Evolutionary conservation across 345 rosid species (phyloP), one percentile per base, ranked within the genome.

Genomic region (Gossypium anomalum): DNA sequence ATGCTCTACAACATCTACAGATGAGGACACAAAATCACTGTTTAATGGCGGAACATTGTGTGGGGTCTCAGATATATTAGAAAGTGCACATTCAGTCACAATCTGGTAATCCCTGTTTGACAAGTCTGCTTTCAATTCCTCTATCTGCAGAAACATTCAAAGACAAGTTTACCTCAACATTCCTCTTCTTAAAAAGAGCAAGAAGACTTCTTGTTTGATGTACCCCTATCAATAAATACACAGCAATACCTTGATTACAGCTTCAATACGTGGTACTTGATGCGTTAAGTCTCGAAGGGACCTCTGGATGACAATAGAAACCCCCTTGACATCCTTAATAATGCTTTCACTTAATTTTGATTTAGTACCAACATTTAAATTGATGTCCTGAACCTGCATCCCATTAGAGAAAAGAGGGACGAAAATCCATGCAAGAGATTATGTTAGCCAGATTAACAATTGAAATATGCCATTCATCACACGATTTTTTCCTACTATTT

Each of bases 241-340:
- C 4, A 61, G 75, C 60, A 57, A 74, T 80, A 94, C 98, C 98
- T 85, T 83, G 56, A 94, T 52, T 78, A 85, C 81, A 70, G 83
- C 88, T 86, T 89, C 98, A 63, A 78, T 85, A 81, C 80, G 83
- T 27, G 98, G 98, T 81, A 88, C 79, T 82, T 80, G 92, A 87
- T 91, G 98, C 78, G 85, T 80, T 85, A 94, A 83, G 81, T 94
- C 98, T 67, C 98, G 88, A 68, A 94, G 90, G 81, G 98, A 85
- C 87, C 98, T 89, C 75, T 59, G 78, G 76, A 92, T 84, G 67
- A 87, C 83, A 78, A 94, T 86, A 80, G 98, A 89, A 77, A 94
- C 82, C 78, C 98, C 98, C 80, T 89, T 87, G 55, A 94, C 92
- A 88, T 87, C 94, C 80, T 87, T 93, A 78, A 94, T 87, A 78